These are phyloP conservation scores for Trichoderma semiorbis DNA, from an alignment of 2,329 filamentous ascomycete species.

Conservation along the genomic window DNA sequence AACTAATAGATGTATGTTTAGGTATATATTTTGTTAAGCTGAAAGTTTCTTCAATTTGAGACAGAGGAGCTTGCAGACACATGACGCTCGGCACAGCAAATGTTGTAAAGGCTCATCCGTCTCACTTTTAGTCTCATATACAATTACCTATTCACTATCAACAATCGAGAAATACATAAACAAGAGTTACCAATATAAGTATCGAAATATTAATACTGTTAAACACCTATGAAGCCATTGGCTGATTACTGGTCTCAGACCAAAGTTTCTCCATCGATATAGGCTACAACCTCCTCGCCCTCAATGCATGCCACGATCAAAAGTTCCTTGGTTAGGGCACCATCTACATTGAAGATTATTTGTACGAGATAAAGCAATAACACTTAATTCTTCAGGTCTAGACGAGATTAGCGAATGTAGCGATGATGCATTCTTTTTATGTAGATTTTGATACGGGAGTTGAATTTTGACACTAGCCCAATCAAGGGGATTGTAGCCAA, in stretches of 20 bases:
- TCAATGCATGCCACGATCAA: not conserved
- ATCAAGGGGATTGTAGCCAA: not conserved
- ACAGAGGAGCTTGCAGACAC: not conserved
- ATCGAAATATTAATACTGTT: not conserved
- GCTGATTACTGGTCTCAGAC: not conserved
- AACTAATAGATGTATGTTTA: too few relatives aligned
- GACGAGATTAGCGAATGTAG: not conserved
- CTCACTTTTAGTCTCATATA: not conserved
- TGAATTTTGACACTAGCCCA: not conserved
- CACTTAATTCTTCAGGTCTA: not conserved
- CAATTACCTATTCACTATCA: not conserved
- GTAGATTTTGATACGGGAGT: not conserved
- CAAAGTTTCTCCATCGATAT: not conserved
- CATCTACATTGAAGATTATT: not conserved
- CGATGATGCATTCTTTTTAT: not conserved
- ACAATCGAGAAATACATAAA: not conserved
- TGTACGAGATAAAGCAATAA: not conserved
- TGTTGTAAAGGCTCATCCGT: not conserved
- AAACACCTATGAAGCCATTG: not conserved
- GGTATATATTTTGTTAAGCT: too few relatives aligned
- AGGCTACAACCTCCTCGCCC: not conserved
- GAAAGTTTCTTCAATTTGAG: not conserved
- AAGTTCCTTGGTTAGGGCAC: not conserved
- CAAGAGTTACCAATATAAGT: not conserved
- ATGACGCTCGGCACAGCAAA: not conserved